These are phyloP conservation scores for Ceratobasidium papillatum DNA, from an alignment of 1,284 basidiomycete genomes.

Conservation along the genomic window DNA sequence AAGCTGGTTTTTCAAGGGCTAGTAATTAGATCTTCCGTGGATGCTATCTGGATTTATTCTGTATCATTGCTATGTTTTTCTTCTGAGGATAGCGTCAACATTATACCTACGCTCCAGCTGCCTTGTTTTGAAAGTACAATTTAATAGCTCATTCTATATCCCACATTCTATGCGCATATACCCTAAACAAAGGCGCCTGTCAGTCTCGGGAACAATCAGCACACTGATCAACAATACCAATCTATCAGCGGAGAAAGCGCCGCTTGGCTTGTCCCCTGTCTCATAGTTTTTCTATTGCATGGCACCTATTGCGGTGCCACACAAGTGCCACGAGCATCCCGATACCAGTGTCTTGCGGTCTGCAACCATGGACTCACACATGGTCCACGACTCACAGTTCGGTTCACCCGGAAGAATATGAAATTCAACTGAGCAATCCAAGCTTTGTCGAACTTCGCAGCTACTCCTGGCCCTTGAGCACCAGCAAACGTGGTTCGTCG, in stretches of 20 bases:
- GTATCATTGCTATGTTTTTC: slow-evolving; percentile 19
- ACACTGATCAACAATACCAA: not conserved
- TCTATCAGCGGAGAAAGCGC: slow-evolving; percentile 11
- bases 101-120: slow-evolving; percentile 32
- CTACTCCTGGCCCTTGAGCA: slow-evolving; percentile 8
- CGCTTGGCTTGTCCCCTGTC: not conserved
- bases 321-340: slow-evolving; percentile 12
- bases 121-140: slow-evolving; percentile 40
- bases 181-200: not conserved
- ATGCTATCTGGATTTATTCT: slow-evolving; percentile 28
- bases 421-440: slow-evolving; percentile 6
- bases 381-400: slow-evolving; percentile 19
- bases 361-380: not conserved
- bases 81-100: slow-evolving; percentile 7
- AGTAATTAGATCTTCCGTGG: slow-evolving; percentile 25
- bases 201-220: not conserved
- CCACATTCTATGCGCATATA: slow-evolving; percentile 21
- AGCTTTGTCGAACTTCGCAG: slow-evolving; percentile 12
- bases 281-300: not conserved
- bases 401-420: not conserved
- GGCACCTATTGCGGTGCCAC: slow-evolving; percentile 1
- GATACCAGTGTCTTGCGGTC: not conserved
- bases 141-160: slow-evolving; percentile 24
- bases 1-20: slow-evolving; percentile 78
- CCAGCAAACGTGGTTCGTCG: slow-evolving; percentile 29